Conservation (phyloP, 345 rosid species). For the Gossypium ekmanianum region DNA sequence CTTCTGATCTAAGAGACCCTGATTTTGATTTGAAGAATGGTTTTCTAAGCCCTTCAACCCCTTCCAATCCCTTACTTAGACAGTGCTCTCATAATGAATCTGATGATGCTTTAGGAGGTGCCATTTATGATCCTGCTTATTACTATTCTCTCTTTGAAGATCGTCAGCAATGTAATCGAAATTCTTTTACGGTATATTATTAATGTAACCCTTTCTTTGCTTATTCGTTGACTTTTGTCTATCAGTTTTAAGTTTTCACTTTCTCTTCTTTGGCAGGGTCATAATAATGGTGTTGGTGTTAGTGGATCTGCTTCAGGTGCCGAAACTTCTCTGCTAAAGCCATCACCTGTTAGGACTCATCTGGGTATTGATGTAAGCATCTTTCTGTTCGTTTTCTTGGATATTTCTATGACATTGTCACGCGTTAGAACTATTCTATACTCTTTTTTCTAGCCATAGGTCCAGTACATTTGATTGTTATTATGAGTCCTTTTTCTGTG, state of each 20-base stretch:
- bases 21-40: conserved; percentile 65
- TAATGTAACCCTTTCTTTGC: background rate
- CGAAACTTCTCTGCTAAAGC: conserved; percentile 40
- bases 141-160: conserved; percentile 65
- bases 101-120: conserved; percentile 58
- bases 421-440: background rate
- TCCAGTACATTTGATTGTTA: background rate
- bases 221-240: background rate
- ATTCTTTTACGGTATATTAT: conserved; percentile 29
- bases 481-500: background rate
- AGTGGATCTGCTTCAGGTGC: conserved; percentile 10
- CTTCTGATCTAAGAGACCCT: conserved; percentile 32
- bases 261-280: background rate
- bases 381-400: conserved; percentile 3
- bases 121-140: conserved; percentile 57
- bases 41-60: conserved; percentile 54
- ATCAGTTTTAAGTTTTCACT: background rate
- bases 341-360: conserved; percentile 39
- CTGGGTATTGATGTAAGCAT: conserved; percentile 45
- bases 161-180: conserved; percentile 35
- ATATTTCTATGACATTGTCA: conserved; percentile 5
- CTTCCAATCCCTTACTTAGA: conserved; percentile 20
- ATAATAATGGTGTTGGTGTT: background rate
- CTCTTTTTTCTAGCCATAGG: background rate
- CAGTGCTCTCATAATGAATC: conserved; percentile 25